Evolutionary conservation across 495 filamentous ascomycete genomes (phyloP).

Genomic region (Xylaria telfairii): DNA sequence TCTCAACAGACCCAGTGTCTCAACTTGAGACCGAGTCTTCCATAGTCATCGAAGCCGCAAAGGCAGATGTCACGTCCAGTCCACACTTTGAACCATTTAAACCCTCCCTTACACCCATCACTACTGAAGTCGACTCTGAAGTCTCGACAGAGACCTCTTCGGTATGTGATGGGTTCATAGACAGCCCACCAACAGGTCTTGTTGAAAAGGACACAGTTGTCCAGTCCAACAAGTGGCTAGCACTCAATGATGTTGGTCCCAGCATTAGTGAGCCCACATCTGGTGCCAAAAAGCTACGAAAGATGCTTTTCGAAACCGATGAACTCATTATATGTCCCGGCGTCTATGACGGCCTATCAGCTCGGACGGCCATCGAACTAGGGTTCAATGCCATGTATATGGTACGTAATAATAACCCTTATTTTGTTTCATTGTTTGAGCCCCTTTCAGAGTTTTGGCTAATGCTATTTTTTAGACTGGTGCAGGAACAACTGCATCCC

Average conservation of each 20-base stretch:
- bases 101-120: conserved; percentile 19
- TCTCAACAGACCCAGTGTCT: conserved; percentile 26
- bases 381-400: conserved; percentile 72
- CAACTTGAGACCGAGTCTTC: conserved; percentile 29
- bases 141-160: conserved; percentile 12
- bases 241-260: conserved; percentile 29
- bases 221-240: conserved; percentile 19
- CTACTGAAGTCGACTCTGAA: conserved; percentile 27
- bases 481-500: conserved; percentile 67
- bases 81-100: conserved; percentile 30
- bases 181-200: background rate
- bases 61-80: conserved; percentile 24
- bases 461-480: conserved; percentile 57
- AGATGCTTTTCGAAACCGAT: conserved; percentile 45
- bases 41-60: conserved; percentile 25
- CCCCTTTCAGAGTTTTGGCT: conserved; percentile 7
- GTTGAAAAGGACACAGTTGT: background rate
- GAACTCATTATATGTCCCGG: conserved; percentile 64
- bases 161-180: conserved; percentile 20
- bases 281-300: conserved; percentile 55
- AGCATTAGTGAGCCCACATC: conserved; percentile 40
- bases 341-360: conserved; percentile 72
- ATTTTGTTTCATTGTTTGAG: background rate
- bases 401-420: conserved; percentile 47
- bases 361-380: conserved; percentile 65